These are phyloP conservation scores for Spirogloea muscicola DNA, from an alignment of 139 green algal species.

Conservation along the genomic window DNA sequence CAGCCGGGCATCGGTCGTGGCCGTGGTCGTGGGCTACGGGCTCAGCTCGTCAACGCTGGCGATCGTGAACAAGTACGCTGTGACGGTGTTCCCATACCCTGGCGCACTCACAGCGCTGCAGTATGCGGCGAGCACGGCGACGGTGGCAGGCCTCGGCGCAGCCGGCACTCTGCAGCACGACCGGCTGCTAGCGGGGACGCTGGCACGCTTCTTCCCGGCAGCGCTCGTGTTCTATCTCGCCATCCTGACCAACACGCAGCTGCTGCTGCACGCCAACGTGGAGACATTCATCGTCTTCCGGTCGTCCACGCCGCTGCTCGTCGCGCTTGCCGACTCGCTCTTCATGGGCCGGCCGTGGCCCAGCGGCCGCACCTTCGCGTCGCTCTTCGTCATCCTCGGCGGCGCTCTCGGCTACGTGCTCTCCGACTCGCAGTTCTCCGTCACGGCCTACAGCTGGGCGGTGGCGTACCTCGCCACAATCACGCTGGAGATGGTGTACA, in stretches of 20 bases:
- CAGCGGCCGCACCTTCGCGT: conserved; percentile 6
- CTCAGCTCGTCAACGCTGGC: no score
- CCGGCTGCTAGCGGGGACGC: not conserved
- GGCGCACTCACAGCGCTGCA: conserved; percentile 8
- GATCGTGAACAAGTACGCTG: no score
- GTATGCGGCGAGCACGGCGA: conserved; percentile 1
- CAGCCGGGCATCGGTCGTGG: no score
- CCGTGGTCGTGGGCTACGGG: no score
- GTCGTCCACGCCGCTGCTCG: conserved; percentile 27
- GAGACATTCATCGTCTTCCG: conserved; percentile 43
- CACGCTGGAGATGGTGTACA: conserved; percentile 37
- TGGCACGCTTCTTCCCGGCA: conserved; percentile 16
- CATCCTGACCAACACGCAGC: conserved; percentile 35
- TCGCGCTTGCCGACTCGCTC: conserved; percentile 21
- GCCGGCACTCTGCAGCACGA: conserved; percentile 9
- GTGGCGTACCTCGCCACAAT: conserved; percentile 31
- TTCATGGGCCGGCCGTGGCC: conserved; percentile 27
- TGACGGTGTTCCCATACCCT: conserved; percentile 27
- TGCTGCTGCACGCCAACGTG: conserved; percentile 30
- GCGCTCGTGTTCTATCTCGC: conserved; percentile 29
- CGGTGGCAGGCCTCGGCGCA: not conserved
- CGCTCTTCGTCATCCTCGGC: conserved; percentile 21
- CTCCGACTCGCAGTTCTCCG: conserved; percentile 15
- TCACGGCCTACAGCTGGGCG: conserved; percentile 27
- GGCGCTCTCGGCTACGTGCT: conserved; percentile 22